Percentiles rank a stretch among this genome's conserved stretches.
Evolutionary conservation across 2,329 filamentous ascomycete species (phyloP).

Genomic region (Cercospora beticola): DNA sequence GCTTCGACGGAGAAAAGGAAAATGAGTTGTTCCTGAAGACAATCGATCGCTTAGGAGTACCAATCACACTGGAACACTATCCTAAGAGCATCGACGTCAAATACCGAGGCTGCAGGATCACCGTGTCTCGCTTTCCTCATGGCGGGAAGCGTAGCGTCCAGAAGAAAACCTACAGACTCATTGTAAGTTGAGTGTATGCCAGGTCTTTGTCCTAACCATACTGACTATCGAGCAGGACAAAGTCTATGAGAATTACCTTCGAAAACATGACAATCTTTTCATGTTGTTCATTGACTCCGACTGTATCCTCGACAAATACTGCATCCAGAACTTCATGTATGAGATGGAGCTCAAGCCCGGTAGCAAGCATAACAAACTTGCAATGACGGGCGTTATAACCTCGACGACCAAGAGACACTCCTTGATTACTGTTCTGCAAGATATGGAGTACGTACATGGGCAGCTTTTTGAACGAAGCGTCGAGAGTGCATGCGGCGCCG

Average conservation of each 20-base stretch:
- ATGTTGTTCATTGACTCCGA: slow-evolving; percentile 97
- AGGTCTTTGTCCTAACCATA: background rate
- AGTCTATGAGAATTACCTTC: slow-evolving; percentile 83
- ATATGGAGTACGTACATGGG: slow-evolving; percentile 97
- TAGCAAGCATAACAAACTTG: slow-evolving; percentile 87
- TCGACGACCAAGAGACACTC: slow-evolving; percentile 87
- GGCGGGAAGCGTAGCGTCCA: slow-evolving; percentile 93
- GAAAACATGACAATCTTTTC: slow-evolving; percentile 86
- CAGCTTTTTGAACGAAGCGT: slow-evolving; percentile 95
- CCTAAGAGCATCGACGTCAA: slow-evolving; percentile 87
- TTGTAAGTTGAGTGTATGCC: slow-evolving; percentile 41
- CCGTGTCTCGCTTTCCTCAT: slow-evolving; percentile 87
- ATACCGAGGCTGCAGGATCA: slow-evolving; percentile 80
- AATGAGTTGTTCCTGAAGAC: slow-evolving; percentile 88
- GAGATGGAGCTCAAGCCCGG: slow-evolving; percentile 97
- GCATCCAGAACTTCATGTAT: slow-evolving; percentile 96
- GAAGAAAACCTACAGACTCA: slow-evolving; percentile 87
- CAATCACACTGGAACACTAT: slow-evolving; percentile 72
- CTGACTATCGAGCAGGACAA: slow-evolving; percentile 56
- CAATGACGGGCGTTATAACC: slow-evolving; percentile 97
- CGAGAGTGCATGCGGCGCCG: slow-evolving; percentile 88
- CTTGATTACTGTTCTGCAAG: slow-evolving; percentile 87
- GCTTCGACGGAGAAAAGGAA: slow-evolving; percentile 86
- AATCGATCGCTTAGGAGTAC: slow-evolving; percentile 79
- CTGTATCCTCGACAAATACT: slow-evolving; percentile 87